Evolutionary conservation across 345 rosid species (phyloP), one percentile per base, ranked within the genome.

Genomic region (Citrus maxima): DNA sequence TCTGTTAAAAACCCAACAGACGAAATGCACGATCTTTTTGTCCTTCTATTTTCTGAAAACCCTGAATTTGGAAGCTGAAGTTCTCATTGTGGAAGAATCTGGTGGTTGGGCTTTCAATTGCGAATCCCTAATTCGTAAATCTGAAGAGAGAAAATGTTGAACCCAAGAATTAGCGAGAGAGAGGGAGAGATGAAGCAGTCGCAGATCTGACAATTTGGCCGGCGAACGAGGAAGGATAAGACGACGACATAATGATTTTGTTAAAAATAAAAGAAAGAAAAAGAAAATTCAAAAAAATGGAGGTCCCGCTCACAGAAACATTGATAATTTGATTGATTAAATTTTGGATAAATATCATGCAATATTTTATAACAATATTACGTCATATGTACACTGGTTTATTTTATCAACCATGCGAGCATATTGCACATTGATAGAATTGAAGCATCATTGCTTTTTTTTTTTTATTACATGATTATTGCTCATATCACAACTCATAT

Each of bases 241-340:
- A 58, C 49, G 75, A 73, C 77, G 77, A 24, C 67, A 67, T 74
- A 74, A 40, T 18, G n/a, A 40, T 60, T 40, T 10, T 7, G 27
- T 72, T 42, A 8, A 4, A 19, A n/a, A 54, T 1, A 54, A 30
- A 32, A 32, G 10, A 21, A 3, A 19, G 22, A 32, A 65, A 2
- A 65, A 16, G 19, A 2, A 12, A 60, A 37, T 74, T 75, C 22
- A 63, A 75, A 42, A 56, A 27, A 5, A 1, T 9, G 38, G 24
- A 40, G 78, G 62, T 75, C 78, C 78, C 78, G 62, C 78, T 49
- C 49, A 62, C 2, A 65, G 24, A 64, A 5, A 30, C 34, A 14
- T 19, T 7, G 10, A 7, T 32, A 12, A 32, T 4, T 32, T 32
- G 34, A 32, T 32, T 32, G 51, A 42, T 12, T 12, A 42, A 10